phyloP scores from a whole-genome alignment of 78 protist species.

The Speleostelium caveatum region DNA sequence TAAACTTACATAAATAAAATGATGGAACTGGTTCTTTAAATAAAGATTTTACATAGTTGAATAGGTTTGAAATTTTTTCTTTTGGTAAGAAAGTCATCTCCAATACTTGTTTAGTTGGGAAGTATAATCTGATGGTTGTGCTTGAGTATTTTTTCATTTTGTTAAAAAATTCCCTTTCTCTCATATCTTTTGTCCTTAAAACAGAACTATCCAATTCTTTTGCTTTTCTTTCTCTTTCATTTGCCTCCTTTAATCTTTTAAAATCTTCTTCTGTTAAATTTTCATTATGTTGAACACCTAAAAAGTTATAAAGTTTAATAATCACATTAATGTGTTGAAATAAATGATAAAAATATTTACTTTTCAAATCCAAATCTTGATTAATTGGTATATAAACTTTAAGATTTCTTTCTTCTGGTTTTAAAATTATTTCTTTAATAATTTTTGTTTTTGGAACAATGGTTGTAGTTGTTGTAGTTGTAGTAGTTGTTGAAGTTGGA shows the following conservation, averaged over 20 bases:
- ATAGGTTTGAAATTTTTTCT: constrained; percentile 25
- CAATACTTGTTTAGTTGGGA: constrained; percentile 39
- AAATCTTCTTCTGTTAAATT: constrained; percentile 60
- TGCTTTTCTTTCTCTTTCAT: constrained; percentile 53
- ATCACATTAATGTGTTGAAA: no score
- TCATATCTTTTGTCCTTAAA: constrained; percentile 58
- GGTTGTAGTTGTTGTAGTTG: constrained; percentile 4
- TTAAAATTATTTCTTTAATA: not conserved
- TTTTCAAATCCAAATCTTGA: constrained; percentile 17
- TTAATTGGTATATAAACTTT: constrained; percentile 30
- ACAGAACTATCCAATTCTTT: constrained; percentile 35
- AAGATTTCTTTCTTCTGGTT: constrained; percentile 46
- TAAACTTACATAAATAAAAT: constrained; percentile 47
- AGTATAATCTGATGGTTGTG: constrained; percentile 14
- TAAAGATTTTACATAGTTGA: not conserved
- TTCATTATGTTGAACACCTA: constrained; percentile 34
- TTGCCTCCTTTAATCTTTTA: constrained; percentile 45
- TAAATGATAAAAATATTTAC: constrained; percentile 2
- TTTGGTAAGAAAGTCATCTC: constrained; percentile 50
- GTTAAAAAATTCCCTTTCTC: constrained; percentile 36
- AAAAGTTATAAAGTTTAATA: no score
- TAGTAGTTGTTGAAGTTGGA: not conserved
- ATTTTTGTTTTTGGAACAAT: not conserved
- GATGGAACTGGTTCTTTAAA: constrained; percentile 16
- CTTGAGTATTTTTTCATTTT: constrained; percentile 20